Evolutionary conservation across 2,329 filamentous ascomycete species (phyloP).

Genomic region (Cercospora nicotianae): DNA sequence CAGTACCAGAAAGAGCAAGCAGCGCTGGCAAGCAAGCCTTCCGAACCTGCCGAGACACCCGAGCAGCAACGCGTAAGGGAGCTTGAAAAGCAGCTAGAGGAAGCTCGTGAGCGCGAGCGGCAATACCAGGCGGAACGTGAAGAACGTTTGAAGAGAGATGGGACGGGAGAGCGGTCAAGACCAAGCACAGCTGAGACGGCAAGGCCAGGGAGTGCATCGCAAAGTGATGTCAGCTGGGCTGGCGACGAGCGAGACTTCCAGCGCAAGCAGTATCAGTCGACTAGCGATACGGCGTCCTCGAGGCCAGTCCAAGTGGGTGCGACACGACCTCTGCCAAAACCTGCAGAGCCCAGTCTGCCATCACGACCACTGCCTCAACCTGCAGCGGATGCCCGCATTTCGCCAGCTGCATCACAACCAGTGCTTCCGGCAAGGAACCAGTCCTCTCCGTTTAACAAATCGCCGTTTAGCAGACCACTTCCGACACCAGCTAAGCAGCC

Average conservation of each 20-base stretch:
- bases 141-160: conserved; percentile 46
- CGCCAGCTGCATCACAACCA: conserved; percentile 29
- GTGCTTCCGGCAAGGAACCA: conserved; percentile 48
- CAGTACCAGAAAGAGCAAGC: conserved; percentile 76
- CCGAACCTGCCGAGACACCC: conserved; percentile 40
- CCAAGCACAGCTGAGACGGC: conserved; percentile 35
- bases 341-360: conserved; percentile 16
- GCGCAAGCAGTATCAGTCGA: conserved; percentile 56
- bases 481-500: conserved; percentile 26
- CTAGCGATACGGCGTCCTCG: conserved; percentile 31
- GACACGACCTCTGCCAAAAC: conserved; percentile 35
- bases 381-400: not conserved
- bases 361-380: conserved; percentile 30
- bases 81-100: conserved; percentile 71
- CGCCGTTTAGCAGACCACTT: conserved; percentile 31
- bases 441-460: conserved; percentile 42
- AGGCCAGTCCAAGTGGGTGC: conserved; percentile 42
- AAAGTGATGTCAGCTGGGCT: conserved; percentile 64
- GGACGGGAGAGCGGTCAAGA: conserved; percentile 38
- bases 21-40: conserved; percentile 40
- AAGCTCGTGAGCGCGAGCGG: conserved; percentile 66
- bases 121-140: conserved; percentile 64
- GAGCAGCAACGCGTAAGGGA: conserved; percentile 73
- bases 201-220: conserved; percentile 42
- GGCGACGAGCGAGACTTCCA: conserved; percentile 66